phyloP scores from a whole-genome alignment of 2,329 filamentous ascomycete species.

The Aspergillus fijiensis region DNA sequence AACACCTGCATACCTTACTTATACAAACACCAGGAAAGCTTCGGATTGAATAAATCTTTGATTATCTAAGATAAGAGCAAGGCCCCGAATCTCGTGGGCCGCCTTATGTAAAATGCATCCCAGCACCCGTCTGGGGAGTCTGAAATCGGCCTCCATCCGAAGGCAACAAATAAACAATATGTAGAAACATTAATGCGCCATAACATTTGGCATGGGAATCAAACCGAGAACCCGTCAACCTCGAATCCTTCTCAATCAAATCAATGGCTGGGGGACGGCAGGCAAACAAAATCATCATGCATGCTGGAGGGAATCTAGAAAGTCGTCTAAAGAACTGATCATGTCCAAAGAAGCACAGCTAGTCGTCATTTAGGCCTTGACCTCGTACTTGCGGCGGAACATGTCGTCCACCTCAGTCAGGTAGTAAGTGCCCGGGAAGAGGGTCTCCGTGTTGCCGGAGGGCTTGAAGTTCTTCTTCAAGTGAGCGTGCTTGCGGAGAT shows the following conservation, averaged over 20 bases:
- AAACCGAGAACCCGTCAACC: constrained; percentile 8
- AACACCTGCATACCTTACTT: too few species aligned
- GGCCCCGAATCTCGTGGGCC: constrained; percentile 13
- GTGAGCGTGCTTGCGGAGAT: constrained; percentile 78
- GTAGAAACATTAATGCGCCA: constrained; percentile 4
- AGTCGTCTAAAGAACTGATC: constrained; percentile 32
- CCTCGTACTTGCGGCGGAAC: constrained; percentile 76
- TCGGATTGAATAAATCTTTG: constrained; percentile 5
- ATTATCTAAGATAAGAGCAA: constrained; percentile 19
- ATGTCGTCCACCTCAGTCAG: constrained; percentile 77
- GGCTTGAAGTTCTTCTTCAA: constrained; percentile 77
- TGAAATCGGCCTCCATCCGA: constrained; percentile 1
- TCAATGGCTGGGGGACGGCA: constrained; percentile 32
- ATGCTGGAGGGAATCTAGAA: constrained; percentile 37
- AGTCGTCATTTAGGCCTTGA: constrained; percentile 63
- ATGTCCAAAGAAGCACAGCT: constrained; percentile 26
- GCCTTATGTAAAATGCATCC: constrained; percentile 11
- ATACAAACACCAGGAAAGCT: neutral
- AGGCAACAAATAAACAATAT: constrained; percentile 5
- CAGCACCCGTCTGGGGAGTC: constrained; percentile 2
- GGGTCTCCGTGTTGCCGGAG: constrained; percentile 64
- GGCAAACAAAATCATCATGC: constrained; percentile 26
- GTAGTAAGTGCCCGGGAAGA: constrained; percentile 71
- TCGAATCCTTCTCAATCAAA: constrained; percentile 6
- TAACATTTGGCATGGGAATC: neutral